phyloP scores from a whole-genome alignment of 2,329 filamentous ascomycete species.

The Fusarium tjaetaba region DNA sequence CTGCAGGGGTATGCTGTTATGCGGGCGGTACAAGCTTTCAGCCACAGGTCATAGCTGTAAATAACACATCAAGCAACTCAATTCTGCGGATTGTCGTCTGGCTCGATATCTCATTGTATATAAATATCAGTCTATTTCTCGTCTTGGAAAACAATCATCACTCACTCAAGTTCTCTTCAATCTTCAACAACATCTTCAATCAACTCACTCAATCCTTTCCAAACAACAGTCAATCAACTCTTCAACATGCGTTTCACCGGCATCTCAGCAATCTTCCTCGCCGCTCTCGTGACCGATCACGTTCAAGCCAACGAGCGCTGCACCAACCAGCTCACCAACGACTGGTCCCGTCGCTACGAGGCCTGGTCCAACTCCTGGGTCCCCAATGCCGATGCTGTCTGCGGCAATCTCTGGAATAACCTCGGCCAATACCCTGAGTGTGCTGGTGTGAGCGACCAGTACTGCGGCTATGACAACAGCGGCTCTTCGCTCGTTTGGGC shows the following conservation, averaged over 20 bases:
- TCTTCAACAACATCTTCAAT: neutral
- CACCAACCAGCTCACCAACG: neutral
- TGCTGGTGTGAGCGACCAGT: neutral
- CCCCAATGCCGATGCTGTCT: accelerated
- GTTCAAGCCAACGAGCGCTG: neutral
- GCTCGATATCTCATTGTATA: accelerated
- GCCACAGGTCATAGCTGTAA: neutral
- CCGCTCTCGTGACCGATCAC: neutral
- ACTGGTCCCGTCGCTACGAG: neutral
- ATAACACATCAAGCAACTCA: neutral
- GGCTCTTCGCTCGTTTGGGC: neutral
- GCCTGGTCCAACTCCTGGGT: neutral
- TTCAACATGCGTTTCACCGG: neutral
- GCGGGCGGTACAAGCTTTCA: neutral
- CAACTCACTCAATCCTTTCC: neutral
- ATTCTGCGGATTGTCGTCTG: accelerated
- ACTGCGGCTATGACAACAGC: neutral
- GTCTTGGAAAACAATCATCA: accelerated
- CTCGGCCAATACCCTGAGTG: neutral
- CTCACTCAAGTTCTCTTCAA: neutral
- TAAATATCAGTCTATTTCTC: neutral
- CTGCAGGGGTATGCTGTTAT: neutral
- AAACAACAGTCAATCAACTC: neutral
- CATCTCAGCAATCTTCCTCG: neutral
- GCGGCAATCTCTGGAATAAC: neutral